Evolutionary conservation across 2,329 filamentous ascomycete species (phyloP).

Genomic region (Cercospora brassicicola): DNA sequence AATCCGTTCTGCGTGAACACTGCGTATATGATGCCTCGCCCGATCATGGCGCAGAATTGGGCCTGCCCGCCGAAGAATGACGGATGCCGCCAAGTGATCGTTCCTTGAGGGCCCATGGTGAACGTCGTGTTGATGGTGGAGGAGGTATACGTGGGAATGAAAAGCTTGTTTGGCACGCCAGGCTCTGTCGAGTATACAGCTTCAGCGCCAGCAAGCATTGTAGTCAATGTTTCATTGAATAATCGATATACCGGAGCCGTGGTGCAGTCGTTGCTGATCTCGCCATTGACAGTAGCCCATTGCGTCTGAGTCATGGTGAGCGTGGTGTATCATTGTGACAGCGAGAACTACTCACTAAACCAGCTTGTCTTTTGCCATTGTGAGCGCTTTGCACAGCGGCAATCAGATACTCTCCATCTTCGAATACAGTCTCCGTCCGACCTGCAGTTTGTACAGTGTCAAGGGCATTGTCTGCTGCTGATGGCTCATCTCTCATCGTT

Average conservation of each 20-base stretch:
- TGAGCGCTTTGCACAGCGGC: background rate
- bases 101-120: conserved; percentile 3
- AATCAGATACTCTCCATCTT: background rate
- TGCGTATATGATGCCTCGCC: conserved; percentile 11
- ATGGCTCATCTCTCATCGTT: background rate
- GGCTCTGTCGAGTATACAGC: conserved; percentile 14
- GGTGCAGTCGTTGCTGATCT: conserved; percentile 12
- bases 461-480: background rate
- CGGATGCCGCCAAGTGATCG: conserved; percentile 6
- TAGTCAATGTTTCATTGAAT: conserved; percentile 2
- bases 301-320: background rate
- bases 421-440: no score
- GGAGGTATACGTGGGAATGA: background rate
- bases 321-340: background rate
- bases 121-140: conserved; percentile 5
- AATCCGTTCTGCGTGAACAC: background rate
- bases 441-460: background rate
- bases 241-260: conserved; percentile 11
- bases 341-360: background rate
- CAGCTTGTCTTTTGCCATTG: background rate
- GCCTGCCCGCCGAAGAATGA: conserved; percentile 11
- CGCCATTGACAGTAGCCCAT: background rate
- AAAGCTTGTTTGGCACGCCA: conserved; percentile 4
- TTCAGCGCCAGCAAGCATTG: background rate
- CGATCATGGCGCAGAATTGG: conserved; percentile 10